Evolutionary conservation across 805 yeast species (phyloP).

Genomic region (Ogataea parapolymorpha): DNA sequence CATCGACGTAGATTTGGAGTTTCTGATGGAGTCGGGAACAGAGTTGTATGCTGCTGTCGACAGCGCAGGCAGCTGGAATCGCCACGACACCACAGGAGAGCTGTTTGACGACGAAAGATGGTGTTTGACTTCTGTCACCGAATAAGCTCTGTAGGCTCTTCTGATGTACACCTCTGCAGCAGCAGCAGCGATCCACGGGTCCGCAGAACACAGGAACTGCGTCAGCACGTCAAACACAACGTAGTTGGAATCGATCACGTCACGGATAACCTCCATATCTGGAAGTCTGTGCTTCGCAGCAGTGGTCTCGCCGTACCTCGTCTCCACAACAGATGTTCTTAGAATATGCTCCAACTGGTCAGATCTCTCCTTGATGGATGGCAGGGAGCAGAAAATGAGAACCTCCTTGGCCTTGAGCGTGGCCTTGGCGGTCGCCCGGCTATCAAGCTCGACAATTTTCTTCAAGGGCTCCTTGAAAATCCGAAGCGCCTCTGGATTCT

Average conservation of each 20-base stretch:
- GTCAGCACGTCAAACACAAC: conserved; percentile 94
- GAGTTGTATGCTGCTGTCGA: conserved; percentile 72
- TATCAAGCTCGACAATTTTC: conserved; percentile 80
- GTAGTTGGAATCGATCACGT: conserved; percentile 93
- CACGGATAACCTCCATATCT: conserved; percentile 72
- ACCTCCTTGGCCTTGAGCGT: conserved; percentile 95
- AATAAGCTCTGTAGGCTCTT: conserved; percentile 95
- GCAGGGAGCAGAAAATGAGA: conserved; percentile 93
- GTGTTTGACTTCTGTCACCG: conserved; percentile 72
- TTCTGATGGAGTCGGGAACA: conserved; percentile 47
- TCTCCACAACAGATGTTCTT: conserved; percentile 84
- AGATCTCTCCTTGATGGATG: conserved; percentile 92
- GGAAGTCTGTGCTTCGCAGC: conserved; percentile 78
- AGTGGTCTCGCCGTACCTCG: conserved; percentile 79
- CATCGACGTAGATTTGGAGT: conserved; percentile 42
- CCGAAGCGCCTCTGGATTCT: conserved; percentile 63
- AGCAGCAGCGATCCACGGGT: conserved; percentile 88
- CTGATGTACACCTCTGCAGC: conserved; percentile 96
- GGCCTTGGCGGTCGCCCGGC: conserved; percentile 89
- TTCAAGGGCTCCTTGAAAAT: conserved; percentile 70
- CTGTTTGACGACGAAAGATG: conserved; percentile 44
- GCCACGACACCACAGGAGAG: conserved; percentile 79
- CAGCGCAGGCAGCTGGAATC: conserved; percentile 77
- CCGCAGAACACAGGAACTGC: conserved; percentile 80
- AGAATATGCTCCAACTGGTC: conserved; percentile 96